Percentiles rank a stretch among this genome's conserved stretches.
phyloP scores from a whole-genome alignment of 805 yeast genomes.

The Torulaspora delbrueckii region DNA sequence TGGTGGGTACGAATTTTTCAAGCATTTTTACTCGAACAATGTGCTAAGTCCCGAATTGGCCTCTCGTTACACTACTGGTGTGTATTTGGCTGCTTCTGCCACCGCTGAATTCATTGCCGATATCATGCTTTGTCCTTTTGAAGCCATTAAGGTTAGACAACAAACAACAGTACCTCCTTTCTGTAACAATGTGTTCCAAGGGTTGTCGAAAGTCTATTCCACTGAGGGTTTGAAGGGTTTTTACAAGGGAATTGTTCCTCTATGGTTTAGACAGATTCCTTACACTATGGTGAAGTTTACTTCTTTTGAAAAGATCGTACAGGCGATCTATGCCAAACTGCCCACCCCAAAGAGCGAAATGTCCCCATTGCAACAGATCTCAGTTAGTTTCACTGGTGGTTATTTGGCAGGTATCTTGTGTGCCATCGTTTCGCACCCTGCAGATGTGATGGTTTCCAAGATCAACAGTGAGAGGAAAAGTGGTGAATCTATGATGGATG shows the following conservation, averaged over 20 bases:
- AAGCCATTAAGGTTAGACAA: slow-evolving; percentile 89
- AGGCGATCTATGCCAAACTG: slow-evolving; percentile 63
- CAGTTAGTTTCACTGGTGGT: slow-evolving; percentile 93
- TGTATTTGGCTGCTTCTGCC: slow-evolving; percentile 82
- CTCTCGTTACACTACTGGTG: slow-evolving; percentile 59
- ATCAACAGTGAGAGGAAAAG: slow-evolving; percentile 63
- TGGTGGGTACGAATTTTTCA: slow-evolving; percentile 91
- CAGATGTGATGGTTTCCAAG: slow-evolving; percentile 97
- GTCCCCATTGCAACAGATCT: slow-evolving; percentile 75
- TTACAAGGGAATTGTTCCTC: slow-evolving; percentile 84
- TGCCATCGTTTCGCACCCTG: slow-evolving; percentile 95
- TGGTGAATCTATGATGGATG: slow-evolving; percentile 64
- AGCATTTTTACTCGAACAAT: slow-evolving; percentile 68
- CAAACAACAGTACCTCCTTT: slow-evolving; percentile 91
- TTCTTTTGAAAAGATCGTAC: slow-evolving; percentile 87
- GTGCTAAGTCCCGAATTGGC: slow-evolving; percentile 57
- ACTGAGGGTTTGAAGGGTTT: slow-evolving; percentile 68
- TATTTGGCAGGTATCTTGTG: slow-evolving; percentile 96
- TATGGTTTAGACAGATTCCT: slow-evolving; percentile 97
- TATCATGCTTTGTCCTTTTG: slow-evolving; percentile 84
- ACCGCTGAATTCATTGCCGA: slow-evolving; percentile 94
- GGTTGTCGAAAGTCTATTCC: slow-evolving; percentile 60
- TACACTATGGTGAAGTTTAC: slow-evolving; percentile 98
- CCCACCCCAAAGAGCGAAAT: slow-evolving; percentile 72
- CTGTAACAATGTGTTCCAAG: slow-evolving; percentile 59